Conservation (phyloP, 352 stramenopile species). For the Halophytophthora polymorphica region DNA sequence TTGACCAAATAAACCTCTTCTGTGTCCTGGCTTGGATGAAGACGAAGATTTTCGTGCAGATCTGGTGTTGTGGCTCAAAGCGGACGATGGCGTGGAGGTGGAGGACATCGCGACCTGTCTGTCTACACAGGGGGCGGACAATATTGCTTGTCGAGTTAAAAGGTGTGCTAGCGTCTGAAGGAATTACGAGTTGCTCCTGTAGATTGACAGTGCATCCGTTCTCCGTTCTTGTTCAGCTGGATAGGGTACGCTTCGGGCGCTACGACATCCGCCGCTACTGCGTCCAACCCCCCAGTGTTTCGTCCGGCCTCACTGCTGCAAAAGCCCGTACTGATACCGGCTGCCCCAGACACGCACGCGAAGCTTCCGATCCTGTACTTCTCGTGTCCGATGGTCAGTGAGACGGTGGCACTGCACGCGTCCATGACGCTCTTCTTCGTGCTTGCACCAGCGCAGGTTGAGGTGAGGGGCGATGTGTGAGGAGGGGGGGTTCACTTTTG, state of each 20-base stretch:
- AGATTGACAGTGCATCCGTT: neutral
- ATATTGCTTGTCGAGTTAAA: constrained; percentile 34
- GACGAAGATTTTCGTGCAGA: constrained; percentile 28
- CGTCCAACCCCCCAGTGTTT: constrained; percentile 15
- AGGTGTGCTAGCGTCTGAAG: constrained; percentile 21
- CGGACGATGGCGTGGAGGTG: constrained; percentile 50
- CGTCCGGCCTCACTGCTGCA: constrained; percentile 13
- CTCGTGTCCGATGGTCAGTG: constrained; percentile 43
- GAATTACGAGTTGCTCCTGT: neutral
- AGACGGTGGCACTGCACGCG: constrained; percentile 34
- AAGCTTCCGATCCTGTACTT: constrained; percentile 40
- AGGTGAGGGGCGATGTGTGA: constrained; percentile 22
- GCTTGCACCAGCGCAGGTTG: constrained; percentile 37
- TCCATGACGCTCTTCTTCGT: constrained; percentile 71
- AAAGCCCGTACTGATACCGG: constrained; percentile 25
- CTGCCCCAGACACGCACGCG: constrained; percentile 23
- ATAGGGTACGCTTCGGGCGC: constrained; percentile 24
- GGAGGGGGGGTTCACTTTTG: no score
- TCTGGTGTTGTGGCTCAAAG: constrained; percentile 45
- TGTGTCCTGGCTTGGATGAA: neutral
- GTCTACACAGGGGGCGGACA: constrained; percentile 19
- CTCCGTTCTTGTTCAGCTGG: constrained; percentile 24
- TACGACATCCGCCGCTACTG: neutral
- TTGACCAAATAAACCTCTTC: neutral
- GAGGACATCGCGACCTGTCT: constrained; percentile 32